Evolutionary conservation across 257 asterid genomes (phyloP).

Genomic region (Coffea eugenioides): DNA sequence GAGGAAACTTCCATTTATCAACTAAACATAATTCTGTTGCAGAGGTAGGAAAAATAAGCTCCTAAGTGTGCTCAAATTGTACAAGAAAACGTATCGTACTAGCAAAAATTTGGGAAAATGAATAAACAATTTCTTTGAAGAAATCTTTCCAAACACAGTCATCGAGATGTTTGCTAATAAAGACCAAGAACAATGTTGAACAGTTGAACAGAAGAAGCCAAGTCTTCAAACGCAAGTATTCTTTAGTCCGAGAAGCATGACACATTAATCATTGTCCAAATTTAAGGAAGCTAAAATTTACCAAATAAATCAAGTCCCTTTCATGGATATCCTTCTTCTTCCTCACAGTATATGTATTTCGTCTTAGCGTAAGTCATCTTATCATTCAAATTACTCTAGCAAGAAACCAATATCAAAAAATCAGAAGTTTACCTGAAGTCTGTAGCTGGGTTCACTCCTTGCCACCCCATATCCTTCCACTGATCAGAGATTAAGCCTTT

Average conservation of each 20-base stretch:
- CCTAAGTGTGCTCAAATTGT: neutral
- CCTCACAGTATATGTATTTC: neutral
- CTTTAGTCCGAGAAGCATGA: neutral
- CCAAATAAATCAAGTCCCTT: neutral
- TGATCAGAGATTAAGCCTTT: conserved; percentile 79
- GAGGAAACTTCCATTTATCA: neutral
- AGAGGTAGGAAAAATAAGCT: neutral
- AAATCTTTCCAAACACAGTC: no score
- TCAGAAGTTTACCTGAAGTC: conserved; percentile 68
- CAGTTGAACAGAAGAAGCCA: neutral
- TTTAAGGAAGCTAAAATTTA: no score
- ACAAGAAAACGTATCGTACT: neutral
- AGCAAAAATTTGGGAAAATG: neutral
- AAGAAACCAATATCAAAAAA: neutral
- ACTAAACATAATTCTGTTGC: neutral
- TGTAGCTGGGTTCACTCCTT: conserved; percentile 90
- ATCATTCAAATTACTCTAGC: neutral
- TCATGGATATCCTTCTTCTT: neutral
- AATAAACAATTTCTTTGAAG: neutral
- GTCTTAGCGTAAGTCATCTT: neutral
- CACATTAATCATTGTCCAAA: neutral
- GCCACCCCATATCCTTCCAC: conserved; percentile 99
- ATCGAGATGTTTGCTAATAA: neutral
- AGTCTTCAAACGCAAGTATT: neutral
- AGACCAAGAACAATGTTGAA: neutral